Evolutionary conservation across 2,329 filamentous ascomycete genomes (phyloP), one percentile per base, ranked within the genome.

Genomic region (Seiridium cupressi): DNA sequence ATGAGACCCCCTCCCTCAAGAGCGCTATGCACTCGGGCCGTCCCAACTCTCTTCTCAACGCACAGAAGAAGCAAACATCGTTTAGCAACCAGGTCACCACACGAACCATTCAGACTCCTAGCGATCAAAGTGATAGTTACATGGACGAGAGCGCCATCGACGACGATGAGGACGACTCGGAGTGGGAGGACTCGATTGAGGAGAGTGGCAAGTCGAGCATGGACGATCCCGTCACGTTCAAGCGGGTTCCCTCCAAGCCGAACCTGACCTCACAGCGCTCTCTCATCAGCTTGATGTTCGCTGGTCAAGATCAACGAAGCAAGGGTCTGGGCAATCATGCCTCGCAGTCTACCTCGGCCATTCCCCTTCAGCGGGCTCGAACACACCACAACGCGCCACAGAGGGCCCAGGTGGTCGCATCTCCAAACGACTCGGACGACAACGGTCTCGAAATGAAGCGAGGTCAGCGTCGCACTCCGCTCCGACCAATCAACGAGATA

Each of bases 201-300:
- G 91, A 96, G 67, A 95, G 90, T 71, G 90, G 89, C 60, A 90
- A 91, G 66, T 91, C 91, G 1, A 96, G 91, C 72, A 83, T 93
- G 56, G 91, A 95, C 63, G 90, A 95, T 62, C 88, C 86, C 69
- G 84, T 86, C 26, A 82, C 92, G 68, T 99, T 99, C 83, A 88
- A 93, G 74, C 90, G 95, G 7, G 93, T 98, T 54, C 92, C 97
- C 73, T 97, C 93, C 46, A 88, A 88, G 73, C 87, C 89, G 6
- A 92, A 97, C 70, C 81, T 98, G 34, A 89, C 90, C 2, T 96
- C 94, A 1, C 88, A 91, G 54, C 89, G 90, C 55, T 98, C 94
- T 2, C 85, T 98, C 46, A 89, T 99, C 65, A 97, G 93, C 1
- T 88, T 94, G 57, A 89, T 94, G 82, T 87, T 99, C 72, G 90